Evolutionary conservation across 768 basidiomycete species (phyloP).

Genomic region (Leucocoprinus sp.): DNA sequence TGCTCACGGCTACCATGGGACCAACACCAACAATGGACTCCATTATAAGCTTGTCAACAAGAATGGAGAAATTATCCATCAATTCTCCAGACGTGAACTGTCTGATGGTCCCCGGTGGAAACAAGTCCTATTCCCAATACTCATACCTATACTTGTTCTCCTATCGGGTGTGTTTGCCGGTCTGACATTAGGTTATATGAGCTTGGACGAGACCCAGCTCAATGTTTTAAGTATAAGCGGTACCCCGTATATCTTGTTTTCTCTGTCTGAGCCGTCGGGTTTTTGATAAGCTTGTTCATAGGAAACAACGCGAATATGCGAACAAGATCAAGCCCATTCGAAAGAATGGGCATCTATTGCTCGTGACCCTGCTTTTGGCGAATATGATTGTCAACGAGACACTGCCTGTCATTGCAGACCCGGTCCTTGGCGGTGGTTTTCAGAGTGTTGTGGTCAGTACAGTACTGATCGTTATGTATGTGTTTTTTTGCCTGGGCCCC

Average conservation of each 20-base stretch:
- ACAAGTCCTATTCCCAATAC: slow-evolving; percentile 34
- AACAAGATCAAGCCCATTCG: slow-evolving; percentile 83
- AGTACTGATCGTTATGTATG: slow-evolving; percentile 81
- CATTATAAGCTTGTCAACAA: background rate
- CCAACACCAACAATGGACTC: background rate
- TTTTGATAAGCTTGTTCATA: slow-evolving; percentile 20
- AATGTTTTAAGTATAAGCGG: slow-evolving; percentile 82
- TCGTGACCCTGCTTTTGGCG: slow-evolving; percentile 75
- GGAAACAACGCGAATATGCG: slow-evolving; percentile 73
- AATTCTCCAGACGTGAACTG: slow-evolving; percentile 20
- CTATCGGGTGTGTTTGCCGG: slow-evolving; percentile 86
- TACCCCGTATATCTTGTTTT: slow-evolving; percentile 50
- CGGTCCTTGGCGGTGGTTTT: slow-evolving; percentile 70
- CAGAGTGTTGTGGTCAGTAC: slow-evolving; percentile 77
- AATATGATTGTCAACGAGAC: slow-evolving; percentile 94
- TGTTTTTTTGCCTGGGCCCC: slow-evolving; percentile 13
- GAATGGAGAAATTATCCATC: background rate
- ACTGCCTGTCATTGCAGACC: slow-evolving; percentile 76
- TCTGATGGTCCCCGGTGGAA: slow-evolving; percentile 21
- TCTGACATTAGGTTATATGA: slow-evolving; percentile 88
- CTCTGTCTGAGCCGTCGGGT: background rate
- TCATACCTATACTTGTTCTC: slow-evolving; percentile 81
- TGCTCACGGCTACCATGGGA: slow-evolving; percentile 1
- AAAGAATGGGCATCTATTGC: slow-evolving; percentile 71
- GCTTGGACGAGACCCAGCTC: slow-evolving; percentile 86